Base-by-base conservation (phyloP, 2,329 filamentous ascomycete species). In the Dothiorella sarmentorum region DNA sequence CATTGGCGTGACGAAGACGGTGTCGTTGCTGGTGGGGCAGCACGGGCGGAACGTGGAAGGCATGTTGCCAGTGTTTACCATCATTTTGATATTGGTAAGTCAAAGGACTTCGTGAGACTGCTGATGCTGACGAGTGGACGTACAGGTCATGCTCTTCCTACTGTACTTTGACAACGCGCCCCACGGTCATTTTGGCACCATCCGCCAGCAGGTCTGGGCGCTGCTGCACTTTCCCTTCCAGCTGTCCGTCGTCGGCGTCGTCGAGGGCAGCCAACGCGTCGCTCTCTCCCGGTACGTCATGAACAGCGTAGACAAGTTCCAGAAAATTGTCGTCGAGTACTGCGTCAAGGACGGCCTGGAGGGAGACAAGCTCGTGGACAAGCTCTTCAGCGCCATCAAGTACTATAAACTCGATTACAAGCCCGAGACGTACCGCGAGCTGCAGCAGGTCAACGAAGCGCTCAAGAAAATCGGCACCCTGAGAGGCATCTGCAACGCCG, bases 211-310 rank as follows among this genome's bases (percentile, higher is more conserved):
- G 52, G 70, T 84, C 55, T 85, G 82, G 82, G 77, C 80, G 0
- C 59, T 76, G 2, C 68, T 84, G 0, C 85, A 87, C 70, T 82
- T 86, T 60, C 85, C 85, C 0, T 83, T 87, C 64, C 84, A 88
- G 63, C 76, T 87, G 2, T 74, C 81, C 5, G 78, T 88, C 29
- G 80, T 86, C 13, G 78, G 88, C 6, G 79, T 86, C n/a, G 80
- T 86, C 43, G 84, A 87, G 65, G 85, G 83, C 13, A 76, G 79
- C 37, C 83, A 83, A 6, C 83, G 87, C 62, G 80, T 86, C 47
- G 71, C 80, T 11, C 72, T 79, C 2, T 70, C 80, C 35, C 73
- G 74, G 31, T 74, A 74, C 44, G 76, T 78, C 6, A 67, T 78
- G 20, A 77, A 78, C 58, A 79, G 76, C 59, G 67, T 74, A 51